These are phyloP conservation scores for Talaromyces pinophilus DNA, from an alignment of 2,329 filamentous ascomycete genomes.

Conservation along the genomic window DNA sequence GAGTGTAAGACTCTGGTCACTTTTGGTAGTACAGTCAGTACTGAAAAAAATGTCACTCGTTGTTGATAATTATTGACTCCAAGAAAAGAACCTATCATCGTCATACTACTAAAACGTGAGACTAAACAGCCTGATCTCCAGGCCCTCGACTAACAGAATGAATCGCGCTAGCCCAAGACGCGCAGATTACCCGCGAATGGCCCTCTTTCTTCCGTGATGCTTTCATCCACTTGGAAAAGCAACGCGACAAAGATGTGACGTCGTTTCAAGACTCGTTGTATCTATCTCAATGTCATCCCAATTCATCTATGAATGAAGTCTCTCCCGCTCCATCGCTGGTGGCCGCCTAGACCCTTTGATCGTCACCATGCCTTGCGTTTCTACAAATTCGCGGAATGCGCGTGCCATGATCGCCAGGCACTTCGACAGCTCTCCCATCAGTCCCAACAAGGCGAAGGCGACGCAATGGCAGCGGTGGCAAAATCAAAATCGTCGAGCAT, in stretches of 20 bases:
- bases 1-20: not conserved
- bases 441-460: not conserved
- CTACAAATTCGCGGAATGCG: slow-evolving; percentile 30
- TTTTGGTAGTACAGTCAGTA: not conserved
- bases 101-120: not conserved
- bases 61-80: not conserved
- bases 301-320: slow-evolving; percentile 20
- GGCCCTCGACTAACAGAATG: not conserved
- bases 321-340: slow-evolving; percentile 15
- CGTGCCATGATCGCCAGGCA: slow-evolving; percentile 33
- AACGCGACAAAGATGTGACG: slow-evolving; percentile 2
- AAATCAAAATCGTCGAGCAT: slow-evolving; percentile 14
- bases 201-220: not conserved
- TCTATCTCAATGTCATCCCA: not conserved
- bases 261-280: not conserved
- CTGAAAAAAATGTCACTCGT: not conserved
- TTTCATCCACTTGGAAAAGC: not conserved
- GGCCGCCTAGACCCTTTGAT: slow-evolving; percentile 14
- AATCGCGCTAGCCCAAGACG: slow-evolving; percentile 6
- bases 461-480: slow-evolving; percentile 20
- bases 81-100: not conserved
- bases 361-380: slow-evolving; percentile 32
- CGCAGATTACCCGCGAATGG: not conserved
- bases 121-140: not conserved
- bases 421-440: slow-evolving; percentile 23